Base-by-base conservation (phyloP, 345 rosid species). In the Populus deltoides region DNA sequence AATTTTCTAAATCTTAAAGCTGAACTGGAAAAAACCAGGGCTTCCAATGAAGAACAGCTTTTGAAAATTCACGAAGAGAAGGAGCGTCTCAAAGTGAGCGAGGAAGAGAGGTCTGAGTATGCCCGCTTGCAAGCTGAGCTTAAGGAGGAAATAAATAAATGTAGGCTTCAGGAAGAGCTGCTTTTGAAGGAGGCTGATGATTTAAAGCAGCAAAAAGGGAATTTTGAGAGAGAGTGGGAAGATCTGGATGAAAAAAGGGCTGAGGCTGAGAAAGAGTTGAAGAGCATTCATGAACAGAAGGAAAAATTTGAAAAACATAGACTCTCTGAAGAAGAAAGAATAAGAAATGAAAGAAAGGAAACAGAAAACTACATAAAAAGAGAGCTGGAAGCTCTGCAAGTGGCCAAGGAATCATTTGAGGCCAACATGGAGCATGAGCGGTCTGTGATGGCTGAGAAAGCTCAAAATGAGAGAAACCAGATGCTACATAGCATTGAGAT, bases 221-320 rank as follows among this genome's bases (percentile, higher is more conserved):
- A 82, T 77, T 96, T 96, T 86, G 99, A 96, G 90, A 92, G 83
- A 84, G 97, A 96, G 77, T 93, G 99, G 99, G 98, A 90, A 66
- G 93, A 89, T 53, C 89, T 96, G 73, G 98, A 93, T 77, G 98
- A 87, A 83, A 93, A 88, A 83, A 91, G 88, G 83, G 77, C 83
- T 74, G 80, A 82, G 82, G 83, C 91, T 53, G 91, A 87, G 84
- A 89, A 84, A 69, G 90, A 89, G 78, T 61, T 83, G 78, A 89
- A 80, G 85, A 85, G 81, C 76, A 57, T 90, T n/a, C 63, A 74
- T 75, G 91, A 83, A 62, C 84, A 82, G 83, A 86, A 78, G 75
- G 97, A 90, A 33, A 91, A 89, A 39, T 81, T 92, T 76, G 94
- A 92, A 81, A 93, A 90, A 75, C 73, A 82, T 78, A 91, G 39